Conservation (phyloP, 352 stramenopile genomes). For the Globisporangium abappressorium region DNA sequence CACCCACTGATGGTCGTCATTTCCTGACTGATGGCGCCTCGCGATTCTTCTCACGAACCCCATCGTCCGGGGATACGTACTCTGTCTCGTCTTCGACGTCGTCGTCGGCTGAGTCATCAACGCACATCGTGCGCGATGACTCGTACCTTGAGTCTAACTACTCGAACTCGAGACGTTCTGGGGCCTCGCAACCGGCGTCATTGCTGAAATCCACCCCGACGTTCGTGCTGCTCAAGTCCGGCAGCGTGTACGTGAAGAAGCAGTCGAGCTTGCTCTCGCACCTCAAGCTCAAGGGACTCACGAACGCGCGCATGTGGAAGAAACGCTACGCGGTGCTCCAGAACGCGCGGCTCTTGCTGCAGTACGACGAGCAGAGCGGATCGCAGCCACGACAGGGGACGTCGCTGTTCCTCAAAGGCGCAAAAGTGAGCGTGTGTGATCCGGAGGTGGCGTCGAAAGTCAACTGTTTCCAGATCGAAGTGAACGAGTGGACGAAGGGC, state of each 20-base stretch:
- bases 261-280: slow-evolving; percentile 74
- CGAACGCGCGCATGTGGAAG: slow-evolving; percentile 72
- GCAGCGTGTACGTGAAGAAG: slow-evolving; percentile 78
- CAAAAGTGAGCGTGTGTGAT: slow-evolving; percentile 72
- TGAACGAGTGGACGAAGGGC: slow-evolving; percentile 80
- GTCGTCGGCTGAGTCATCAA: slow-evolving; percentile 29
- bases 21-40: not conserved
- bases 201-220: slow-evolving; percentile 25
- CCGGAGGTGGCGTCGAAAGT: slow-evolving; percentile 68
- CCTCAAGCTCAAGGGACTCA: slow-evolving; percentile 60
- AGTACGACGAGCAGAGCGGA: slow-evolving; percentile 57
- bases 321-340: slow-evolving; percentile 78
- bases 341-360: slow-evolving; percentile 58
- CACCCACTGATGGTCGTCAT: slow-evolving; percentile 13
- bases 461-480: slow-evolving; percentile 84
- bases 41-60: slow-evolving; percentile 6
- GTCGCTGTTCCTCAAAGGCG: slow-evolving; percentile 66
- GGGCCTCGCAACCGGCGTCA: not conserved
- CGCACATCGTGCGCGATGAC: slow-evolving; percentile 14
- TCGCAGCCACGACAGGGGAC: slow-evolving; percentile 43
- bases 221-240: slow-evolving; percentile 63
- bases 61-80: slow-evolving; percentile 2
- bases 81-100: slow-evolving; percentile 7
- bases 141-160: not conserved
- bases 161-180: not conserved